These are phyloP conservation scores for Penicillium expansum DNA, from an alignment of 2,329 filamentous ascomycete species.

Conservation along the genomic window DNA sequence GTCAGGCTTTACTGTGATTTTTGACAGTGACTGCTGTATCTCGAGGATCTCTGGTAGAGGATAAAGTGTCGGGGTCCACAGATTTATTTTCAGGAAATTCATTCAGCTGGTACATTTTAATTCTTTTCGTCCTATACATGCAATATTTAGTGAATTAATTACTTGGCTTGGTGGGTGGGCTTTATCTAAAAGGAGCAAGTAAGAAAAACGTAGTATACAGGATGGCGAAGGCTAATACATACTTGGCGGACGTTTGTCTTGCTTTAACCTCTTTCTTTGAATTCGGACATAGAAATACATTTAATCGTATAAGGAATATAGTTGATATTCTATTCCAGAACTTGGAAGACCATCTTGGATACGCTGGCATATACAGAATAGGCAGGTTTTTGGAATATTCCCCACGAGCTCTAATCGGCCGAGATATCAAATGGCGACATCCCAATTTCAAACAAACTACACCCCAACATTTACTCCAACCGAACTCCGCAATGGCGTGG, in stretches of 20 bases:
- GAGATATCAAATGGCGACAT: conserved; percentile 1
- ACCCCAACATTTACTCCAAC: conserved; percentile 1
- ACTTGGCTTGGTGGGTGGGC: not conserved
- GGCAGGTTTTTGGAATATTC: not conserved
- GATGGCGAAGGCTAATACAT: not conserved
- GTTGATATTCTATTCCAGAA: not conserved
- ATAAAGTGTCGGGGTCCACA: too few species aligned
- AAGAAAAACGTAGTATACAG: not conserved
- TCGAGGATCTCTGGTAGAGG: too few species aligned
- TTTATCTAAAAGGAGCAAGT: not conserved
- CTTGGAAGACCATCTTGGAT: not conserved
- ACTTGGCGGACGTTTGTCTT: too few species aligned
- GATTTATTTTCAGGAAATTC: not conserved
- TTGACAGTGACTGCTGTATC: too few species aligned
- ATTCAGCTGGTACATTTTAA: not conserved
- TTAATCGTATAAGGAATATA: not conserved
- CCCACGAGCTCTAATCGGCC: not conserved
- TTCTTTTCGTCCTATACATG: not conserved
- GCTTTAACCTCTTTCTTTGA: not conserved
- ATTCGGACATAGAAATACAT: not conserved
- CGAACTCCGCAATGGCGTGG: conserved; percentile 17
- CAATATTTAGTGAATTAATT: not conserved
- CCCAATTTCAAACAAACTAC: not conserved
- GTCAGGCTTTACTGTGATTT: too few species aligned
- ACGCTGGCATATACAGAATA: not conserved